Base-by-base conservation (phyloP, 106 monocot species). In the Gastrodia elata region DNA sequence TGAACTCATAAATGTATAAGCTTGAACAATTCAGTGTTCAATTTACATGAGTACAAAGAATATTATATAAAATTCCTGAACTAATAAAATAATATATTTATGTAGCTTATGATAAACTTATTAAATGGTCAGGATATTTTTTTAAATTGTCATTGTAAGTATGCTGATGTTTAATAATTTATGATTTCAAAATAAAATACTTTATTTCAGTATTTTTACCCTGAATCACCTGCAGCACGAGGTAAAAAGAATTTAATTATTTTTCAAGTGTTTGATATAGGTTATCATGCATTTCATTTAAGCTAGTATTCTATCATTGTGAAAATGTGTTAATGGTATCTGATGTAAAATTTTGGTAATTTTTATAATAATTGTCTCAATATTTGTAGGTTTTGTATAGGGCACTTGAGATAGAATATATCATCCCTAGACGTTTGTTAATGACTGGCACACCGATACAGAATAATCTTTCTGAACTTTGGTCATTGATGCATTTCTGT, bases 401-500 rank as follows among this genome's bases (percentile, higher is more conserved):
- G 58, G 85, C 89, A 57, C 97, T 98, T 64, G 84, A 93, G 43
- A 73, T 89, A 38, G 58, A 80, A 0, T 98, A 78, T 75, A 56
- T 93, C 46, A 91, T 98, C 71, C 97, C 97, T 25, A 93, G 97
- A 70, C 85, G 93, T 20, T 85, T 98, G 69, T 74, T 98, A 76
- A 80, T 93, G 80, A 98, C 97, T 64, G 97, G 97, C 64, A 98
- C 97, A 13, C 97, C 97, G 36, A 86, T 98, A 48, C 97, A 98
- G 77, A 98, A 98, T 74, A 93, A 90, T 64, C 86, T 98, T 32
- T 80, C 91, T 26, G 93, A 98, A 74, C 74, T 98, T 49, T 98
- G 97, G 97, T 82, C 97, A 56, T 82, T 98, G 75, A 79, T 98
- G 93, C 97, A 98, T 79, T 98, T 98, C 68, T 98, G 97, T 64